A percentile compares a stretch with the other conserved stretches of the same genome.
Conservation (phyloP, 495 filamentous ascomycete species). For the Penicillium maclennaniae region DNA sequence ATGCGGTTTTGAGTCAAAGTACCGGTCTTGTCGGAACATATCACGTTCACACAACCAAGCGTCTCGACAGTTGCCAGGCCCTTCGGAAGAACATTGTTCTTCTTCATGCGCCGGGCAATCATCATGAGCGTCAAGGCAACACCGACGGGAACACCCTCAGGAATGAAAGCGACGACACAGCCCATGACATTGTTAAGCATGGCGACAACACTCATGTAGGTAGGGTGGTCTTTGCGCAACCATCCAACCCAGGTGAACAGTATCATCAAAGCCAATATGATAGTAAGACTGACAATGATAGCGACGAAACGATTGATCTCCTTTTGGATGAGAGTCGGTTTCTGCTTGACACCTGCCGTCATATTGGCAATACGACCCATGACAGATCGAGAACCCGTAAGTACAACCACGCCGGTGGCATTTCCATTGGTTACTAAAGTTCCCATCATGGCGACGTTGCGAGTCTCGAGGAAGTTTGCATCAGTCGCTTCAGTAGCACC, state of each 20-base stretch:
- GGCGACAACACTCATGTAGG: slow-evolving; percentile 64
- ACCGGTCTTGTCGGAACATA: slow-evolving; percentile 72
- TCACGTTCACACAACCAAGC: slow-evolving; percentile 64
- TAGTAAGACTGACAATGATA: slow-evolving; percentile 55
- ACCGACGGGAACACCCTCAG: slow-evolving; percentile 66
- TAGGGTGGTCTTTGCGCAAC: slow-evolving; percentile 54
- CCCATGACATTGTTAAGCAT: slow-evolving; percentile 65
- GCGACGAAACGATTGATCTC: slow-evolving; percentile 65
- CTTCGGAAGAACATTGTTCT: slow-evolving; percentile 64
- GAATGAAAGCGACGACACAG: slow-evolving; percentile 69
- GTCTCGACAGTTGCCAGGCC: slow-evolving; percentile 70
- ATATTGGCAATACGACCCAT: slow-evolving; percentile 68
- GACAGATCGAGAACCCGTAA: slow-evolving; percentile 56
- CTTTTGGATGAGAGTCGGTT: slow-evolving; percentile 61
- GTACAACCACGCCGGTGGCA: slow-evolving; percentile 60
- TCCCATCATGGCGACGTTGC: slow-evolving; percentile 69
- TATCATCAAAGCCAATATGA: slow-evolving; percentile 53
- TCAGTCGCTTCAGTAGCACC: slow-evolving; percentile 60
- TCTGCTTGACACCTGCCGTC: slow-evolving; percentile 60
- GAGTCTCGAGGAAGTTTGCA: slow-evolving; percentile 69
- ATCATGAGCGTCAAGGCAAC: slow-evolving; percentile 60
- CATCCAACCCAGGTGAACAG: slow-evolving; percentile 59
- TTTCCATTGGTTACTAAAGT: slow-evolving; percentile 65
- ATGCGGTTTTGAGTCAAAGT: slow-evolving; percentile 59
- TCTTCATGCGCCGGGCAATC: slow-evolving; percentile 60